Conservation (phyloP, 371 early-diverging fungal species). For the Syncephalis fuscata region DNA sequence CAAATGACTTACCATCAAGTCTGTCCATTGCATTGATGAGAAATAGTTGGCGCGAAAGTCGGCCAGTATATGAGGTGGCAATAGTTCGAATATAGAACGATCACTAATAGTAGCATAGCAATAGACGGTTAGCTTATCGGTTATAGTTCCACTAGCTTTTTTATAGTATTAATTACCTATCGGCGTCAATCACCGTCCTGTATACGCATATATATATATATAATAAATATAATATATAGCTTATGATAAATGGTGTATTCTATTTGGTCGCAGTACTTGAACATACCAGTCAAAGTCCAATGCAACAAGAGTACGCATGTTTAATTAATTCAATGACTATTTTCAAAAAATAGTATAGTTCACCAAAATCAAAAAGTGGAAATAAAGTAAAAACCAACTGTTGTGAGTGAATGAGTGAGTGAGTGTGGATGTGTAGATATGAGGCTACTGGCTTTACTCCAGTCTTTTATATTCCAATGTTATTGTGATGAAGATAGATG, state of each 20-base stretch:
- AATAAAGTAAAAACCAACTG: too few relatives aligned
- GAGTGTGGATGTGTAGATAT: too few relatives aligned
- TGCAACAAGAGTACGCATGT: neutral
- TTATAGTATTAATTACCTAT: neutral
- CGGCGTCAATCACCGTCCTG: neutral
- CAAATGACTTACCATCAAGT: conserved; percentile 1
- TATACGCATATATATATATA: neutral
- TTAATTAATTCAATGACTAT: neutral
- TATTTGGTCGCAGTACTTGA: neutral
- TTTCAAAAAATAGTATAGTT: too few relatives aligned
- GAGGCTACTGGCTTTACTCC: too few relatives aligned
- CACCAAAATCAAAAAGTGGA: too few relatives aligned
- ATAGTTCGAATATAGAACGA: neutral
- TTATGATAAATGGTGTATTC: too few relatives aligned
- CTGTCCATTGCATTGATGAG: neutral
- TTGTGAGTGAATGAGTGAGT: too few relatives aligned
- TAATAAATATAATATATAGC: neutral
- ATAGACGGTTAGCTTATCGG: too few relatives aligned
- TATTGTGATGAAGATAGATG: too few relatives aligned
- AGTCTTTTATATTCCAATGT: too few relatives aligned
- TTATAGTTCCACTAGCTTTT: too few relatives aligned
- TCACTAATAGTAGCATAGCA: too few relatives aligned
- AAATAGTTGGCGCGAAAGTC: neutral
- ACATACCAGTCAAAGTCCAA: neutral
- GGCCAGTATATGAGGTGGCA: neutral